These are phyloP conservation scores for Aspergillus asperescens DNA, from an alignment of 495 filamentous ascomycete genomes.

Conservation along the genomic window DNA sequence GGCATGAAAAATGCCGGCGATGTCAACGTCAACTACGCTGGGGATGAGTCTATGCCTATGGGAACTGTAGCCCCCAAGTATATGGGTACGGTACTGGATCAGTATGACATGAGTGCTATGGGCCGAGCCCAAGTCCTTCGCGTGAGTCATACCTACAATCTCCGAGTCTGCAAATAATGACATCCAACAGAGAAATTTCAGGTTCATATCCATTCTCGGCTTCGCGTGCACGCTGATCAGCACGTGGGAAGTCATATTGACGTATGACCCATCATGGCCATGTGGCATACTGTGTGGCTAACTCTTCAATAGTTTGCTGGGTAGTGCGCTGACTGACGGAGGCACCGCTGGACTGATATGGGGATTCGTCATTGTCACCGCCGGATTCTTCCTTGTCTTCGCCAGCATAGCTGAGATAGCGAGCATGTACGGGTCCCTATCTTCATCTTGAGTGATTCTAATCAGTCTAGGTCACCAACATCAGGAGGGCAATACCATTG, in stretches of 20 bases:
- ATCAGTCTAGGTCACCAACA: slow-evolving; percentile 37
- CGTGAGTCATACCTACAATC: slow-evolving; percentile 20
- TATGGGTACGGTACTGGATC: slow-evolving; percentile 37
- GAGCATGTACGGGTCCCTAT: slow-evolving; percentile 40
- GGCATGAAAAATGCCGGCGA: slow-evolving; percentile 15
- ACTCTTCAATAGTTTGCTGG: slow-evolving; percentile 28
- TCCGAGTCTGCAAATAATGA: slow-evolving; percentile 8
- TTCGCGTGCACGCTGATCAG: slow-evolving; percentile 43
- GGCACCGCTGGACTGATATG: slow-evolving; percentile 55
- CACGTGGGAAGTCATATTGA: slow-evolving; percentile 45
- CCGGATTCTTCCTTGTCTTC: slow-evolving; percentile 46
- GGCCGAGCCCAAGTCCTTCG: slow-evolving; percentile 42
- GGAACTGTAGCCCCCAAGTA: slow-evolving; percentile 35
- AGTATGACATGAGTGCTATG: slow-evolving; percentile 41
- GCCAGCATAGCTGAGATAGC: slow-evolving; percentile 53
- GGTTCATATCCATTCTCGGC: slow-evolving; percentile 45
- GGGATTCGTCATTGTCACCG: slow-evolving; percentile 46
- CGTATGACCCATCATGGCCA: slow-evolving; percentile 23
- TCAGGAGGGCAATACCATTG: slow-evolving; percentile 53
- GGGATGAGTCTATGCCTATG: slow-evolving; percentile 24
- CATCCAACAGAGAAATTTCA: slow-evolving; percentile 38
- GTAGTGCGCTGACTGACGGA: slow-evolving; percentile 47
- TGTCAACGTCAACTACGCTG: slow-evolving; percentile 9
- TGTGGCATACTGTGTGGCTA: slow-evolving; percentile 7
- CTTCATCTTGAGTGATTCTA: not conserved